phyloP scores from a whole-genome alignment of 2,329 filamentous ascomycete genomes.

The Chlorencoelia australis region DNA sequence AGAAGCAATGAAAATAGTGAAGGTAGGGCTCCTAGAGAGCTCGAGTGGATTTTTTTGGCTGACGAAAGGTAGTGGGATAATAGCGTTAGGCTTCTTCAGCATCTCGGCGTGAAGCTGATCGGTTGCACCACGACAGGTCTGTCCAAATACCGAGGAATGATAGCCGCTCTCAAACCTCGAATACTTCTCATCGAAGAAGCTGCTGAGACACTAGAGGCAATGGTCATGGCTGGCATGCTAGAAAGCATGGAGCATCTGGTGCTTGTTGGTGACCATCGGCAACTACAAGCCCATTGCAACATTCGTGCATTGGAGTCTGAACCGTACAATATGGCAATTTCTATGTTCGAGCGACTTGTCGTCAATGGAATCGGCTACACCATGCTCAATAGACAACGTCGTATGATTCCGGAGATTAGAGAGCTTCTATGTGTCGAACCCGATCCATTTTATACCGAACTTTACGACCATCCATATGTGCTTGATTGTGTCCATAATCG shows the following conservation, averaged over 20 bases:
- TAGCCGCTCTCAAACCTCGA: constrained; percentile 49
- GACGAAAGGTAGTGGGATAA: constrained; percentile 4
- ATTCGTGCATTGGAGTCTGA: constrained; percentile 42
- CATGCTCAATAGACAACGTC: constrained; percentile 48
- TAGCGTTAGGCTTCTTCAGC: constrained; percentile 44
- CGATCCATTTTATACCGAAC: constrained; percentile 48
- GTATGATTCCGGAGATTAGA: constrained; percentile 62
- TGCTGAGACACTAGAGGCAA: constrained; percentile 46
- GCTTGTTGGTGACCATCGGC: constrained; percentile 60
- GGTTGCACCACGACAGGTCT: constrained; percentile 54
- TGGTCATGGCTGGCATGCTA: constrained; percentile 48
- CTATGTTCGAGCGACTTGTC: constrained; percentile 59
- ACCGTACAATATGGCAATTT: constrained; percentile 52
- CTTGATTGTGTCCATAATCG: constrained; percentile 38
- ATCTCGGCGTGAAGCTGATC: constrained; percentile 36
- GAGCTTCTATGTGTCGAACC: constrained; percentile 35
- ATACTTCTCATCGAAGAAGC: constrained; percentile 61
- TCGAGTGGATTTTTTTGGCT: too few relatives aligned
- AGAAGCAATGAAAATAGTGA: constrained; percentile 14
- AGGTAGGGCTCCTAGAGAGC: constrained; percentile 12
- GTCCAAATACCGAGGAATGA: constrained; percentile 55
- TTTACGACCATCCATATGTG: constrained; percentile 50
- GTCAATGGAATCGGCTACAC: constrained; percentile 44
- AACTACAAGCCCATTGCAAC: constrained; percentile 52
- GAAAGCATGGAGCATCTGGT: constrained; percentile 54